Evolutionary conservation across 495 filamentous ascomycete genomes (phyloP).

Genomic region (Zalerion maritima): DNA sequence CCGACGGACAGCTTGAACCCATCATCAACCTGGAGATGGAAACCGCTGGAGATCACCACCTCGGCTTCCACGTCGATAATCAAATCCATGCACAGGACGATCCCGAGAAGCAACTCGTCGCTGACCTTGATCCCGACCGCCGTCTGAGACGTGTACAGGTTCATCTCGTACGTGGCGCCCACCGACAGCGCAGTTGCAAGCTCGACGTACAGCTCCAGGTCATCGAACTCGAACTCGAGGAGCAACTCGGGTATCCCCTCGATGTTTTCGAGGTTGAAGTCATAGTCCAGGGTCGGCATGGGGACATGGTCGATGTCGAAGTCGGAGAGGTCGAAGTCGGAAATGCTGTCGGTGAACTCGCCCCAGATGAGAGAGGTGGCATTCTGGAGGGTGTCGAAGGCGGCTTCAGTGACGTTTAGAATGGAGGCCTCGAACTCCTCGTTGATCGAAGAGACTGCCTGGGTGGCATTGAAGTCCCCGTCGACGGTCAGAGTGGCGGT

Average conservation of each 20-base stretch:
- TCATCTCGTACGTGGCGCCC: slow-evolving; percentile 32
- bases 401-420: slow-evolving; percentile 16
- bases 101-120: slow-evolving; percentile 24
- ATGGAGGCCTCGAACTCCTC: slow-evolving; percentile 13
- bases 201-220: slow-evolving; percentile 36
- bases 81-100: slow-evolving; percentile 30
- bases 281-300: slow-evolving; percentile 21
- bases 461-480: slow-evolving; percentile 23
- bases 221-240: slow-evolving; percentile 32
- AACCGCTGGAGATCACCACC: slow-evolving; percentile 35
- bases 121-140: slow-evolving; percentile 23
- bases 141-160: slow-evolving; percentile 30
- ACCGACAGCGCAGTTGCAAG: slow-evolving; percentile 28
- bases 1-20: slow-evolving; percentile 25
- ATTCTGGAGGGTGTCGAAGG: no score
- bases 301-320: no score
- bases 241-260: slow-evolving; percentile 25
- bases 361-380: no score
- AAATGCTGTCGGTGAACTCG: slow-evolving; percentile 16
- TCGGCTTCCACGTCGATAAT: slow-evolving; percentile 29
- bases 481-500: slow-evolving; percentile 25
- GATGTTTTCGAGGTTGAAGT: slow-evolving; percentile 25
- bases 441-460: slow-evolving; percentile 20
- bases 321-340: slow-evolving; percentile 19
- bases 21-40: slow-evolving; percentile 38